Conservation (phyloP, 768 basidiomycete species). For the Suillus placidus region DNA sequence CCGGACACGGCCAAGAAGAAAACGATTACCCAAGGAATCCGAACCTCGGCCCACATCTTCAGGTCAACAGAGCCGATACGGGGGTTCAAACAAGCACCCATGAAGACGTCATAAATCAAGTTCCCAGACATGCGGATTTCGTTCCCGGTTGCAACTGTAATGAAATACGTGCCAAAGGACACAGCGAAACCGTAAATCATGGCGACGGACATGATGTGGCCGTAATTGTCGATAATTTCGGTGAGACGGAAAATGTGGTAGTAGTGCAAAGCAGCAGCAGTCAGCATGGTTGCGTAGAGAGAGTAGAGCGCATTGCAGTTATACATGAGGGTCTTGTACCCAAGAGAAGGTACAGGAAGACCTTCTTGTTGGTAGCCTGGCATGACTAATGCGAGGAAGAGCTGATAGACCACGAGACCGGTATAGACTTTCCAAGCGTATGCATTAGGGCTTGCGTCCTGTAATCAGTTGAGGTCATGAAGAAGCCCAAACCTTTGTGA, state of each 20-base stretch:
- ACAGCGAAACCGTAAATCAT: constrained; percentile 90
- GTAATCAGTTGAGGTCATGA: background rate
- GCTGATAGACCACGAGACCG: constrained; percentile 85
- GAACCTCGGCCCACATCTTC: constrained; percentile 99
- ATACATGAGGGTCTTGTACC: constrained; percentile 92
- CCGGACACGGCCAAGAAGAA: constrained; percentile 93
- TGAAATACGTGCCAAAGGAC: constrained; percentile 79
- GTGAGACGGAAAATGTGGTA: constrained; percentile 86
- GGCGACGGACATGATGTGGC: constrained; percentile 91
- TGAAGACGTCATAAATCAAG: constrained; percentile 93
- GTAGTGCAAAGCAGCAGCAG: constrained; percentile 75
- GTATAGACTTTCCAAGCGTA: constrained; percentile 92
- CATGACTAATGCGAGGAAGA: constrained; percentile 86
- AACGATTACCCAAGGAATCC: constrained; percentile 95
- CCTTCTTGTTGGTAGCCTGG: constrained; percentile 95
- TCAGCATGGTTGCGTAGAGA: constrained; percentile 80
- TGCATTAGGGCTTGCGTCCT: constrained; percentile 91
- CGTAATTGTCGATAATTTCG: constrained; percentile 95
- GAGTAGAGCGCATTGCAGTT: constrained; percentile 93
- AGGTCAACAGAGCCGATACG: constrained; percentile 89
- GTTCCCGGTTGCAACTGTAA: constrained; percentile 74
- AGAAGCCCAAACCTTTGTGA: background rate
- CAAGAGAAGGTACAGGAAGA: constrained; percentile 92
- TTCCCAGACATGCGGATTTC: constrained; percentile 94
- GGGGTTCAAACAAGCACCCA: constrained; percentile 95